Percentiles rank a stretch among this genome's conserved stretches.
phyloP scores from a whole-genome alignment of 768 basidiomycete species.

The Cystobasidiopsis lactophilus region DNA sequence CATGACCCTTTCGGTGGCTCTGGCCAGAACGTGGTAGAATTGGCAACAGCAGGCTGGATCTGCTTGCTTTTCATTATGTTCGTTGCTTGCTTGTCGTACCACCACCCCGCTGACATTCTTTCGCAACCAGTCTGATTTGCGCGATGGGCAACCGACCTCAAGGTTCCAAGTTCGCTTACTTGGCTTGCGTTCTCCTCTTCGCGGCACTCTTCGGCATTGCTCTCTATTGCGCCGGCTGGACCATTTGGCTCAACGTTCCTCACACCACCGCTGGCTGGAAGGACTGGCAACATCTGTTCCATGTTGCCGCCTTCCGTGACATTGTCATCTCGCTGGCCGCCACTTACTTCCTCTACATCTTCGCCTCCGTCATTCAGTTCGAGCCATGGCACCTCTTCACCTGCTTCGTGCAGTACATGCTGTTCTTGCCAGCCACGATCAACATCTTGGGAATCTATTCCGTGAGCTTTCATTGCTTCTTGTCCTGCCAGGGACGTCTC shows the following conservation, averaged over 20 bases:
- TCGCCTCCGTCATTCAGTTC: slow-evolving; percentile 26
- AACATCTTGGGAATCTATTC: slow-evolving; percentile 45
- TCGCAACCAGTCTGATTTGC: slow-evolving; percentile 71
- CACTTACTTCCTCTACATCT: slow-evolving; percentile 69
- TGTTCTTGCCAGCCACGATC: slow-evolving; percentile 86
- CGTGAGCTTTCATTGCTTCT: too few relatives aligned
- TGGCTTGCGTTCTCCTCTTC: slow-evolving; percentile 63
- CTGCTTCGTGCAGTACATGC: slow-evolving; percentile 68
- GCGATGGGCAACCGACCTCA: slow-evolving; percentile 67
- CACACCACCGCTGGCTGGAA: slow-evolving; percentile 44
- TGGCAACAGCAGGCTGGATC: slow-evolving; percentile 37
- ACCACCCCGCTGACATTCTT: slow-evolving; percentile 69
- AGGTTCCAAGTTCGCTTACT: slow-evolving; percentile 57
- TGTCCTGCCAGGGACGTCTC: too few relatives aligned
- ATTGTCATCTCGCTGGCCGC: slow-evolving; percentile 67
- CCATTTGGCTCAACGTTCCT: slow-evolving; percentile 48
- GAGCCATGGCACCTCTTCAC: slow-evolving; percentile 97
- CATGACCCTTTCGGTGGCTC: slow-evolving; percentile 1
- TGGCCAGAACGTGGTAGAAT: slow-evolving; percentile 2
- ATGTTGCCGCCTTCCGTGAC: slow-evolving; percentile 37
- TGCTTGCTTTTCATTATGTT: slow-evolving; percentile 63
- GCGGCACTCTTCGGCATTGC: slow-evolving; percentile 48
- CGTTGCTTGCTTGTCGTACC: slow-evolving; percentile 67
- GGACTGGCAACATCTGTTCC: slow-evolving; percentile 11
- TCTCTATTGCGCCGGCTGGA: slow-evolving; percentile 60